Percentiles rank a stretch among this genome's conserved stretches.
Conservation (phyloP, 331 rosid genomes). For the Phaseolus coccineus region DNA sequence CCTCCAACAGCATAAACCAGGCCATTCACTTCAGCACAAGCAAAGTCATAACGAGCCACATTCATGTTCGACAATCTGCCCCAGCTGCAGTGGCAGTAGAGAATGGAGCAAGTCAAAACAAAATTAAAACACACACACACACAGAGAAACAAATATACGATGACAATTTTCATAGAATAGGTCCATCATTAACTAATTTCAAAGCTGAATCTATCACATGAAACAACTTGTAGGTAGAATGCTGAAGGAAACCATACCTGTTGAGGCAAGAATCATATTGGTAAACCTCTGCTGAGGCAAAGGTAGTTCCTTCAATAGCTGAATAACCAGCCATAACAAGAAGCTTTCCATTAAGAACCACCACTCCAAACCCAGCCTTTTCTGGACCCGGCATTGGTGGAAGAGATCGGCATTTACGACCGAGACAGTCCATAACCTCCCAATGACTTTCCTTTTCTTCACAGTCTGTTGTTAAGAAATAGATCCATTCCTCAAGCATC, state of each 20-base stretch:
- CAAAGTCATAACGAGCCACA: slow-evolving; percentile 85
- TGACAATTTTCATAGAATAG: neutral
- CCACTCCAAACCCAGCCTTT: slow-evolving; percentile 73
- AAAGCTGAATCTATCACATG: neutral
- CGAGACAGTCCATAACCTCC: slow-evolving; percentile 78
- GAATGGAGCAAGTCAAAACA: neutral
- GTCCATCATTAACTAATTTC: neutral
- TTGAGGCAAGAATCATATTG: slow-evolving; percentile 81
- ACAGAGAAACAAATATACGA: neutral
- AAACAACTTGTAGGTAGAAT: slow-evolving; percentile 15
- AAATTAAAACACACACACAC: neutral
- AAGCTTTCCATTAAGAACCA: slow-evolving; percentile 79
- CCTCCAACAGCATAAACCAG: slow-evolving; percentile 85
- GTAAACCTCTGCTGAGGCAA: slow-evolving; percentile 74
- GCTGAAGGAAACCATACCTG: slow-evolving; percentile 55
- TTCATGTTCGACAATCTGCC: slow-evolving; percentile 72
- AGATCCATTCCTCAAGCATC: slow-evolving; percentile 83
- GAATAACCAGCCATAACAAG: slow-evolving; percentile 78
- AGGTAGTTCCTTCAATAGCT: slow-evolving; percentile 46
- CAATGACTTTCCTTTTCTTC: slow-evolving; percentile 74
- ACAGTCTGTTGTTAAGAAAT: slow-evolving; percentile 63
- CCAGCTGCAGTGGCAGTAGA: slow-evolving; percentile 67
- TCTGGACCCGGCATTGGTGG: slow-evolving; percentile 84
- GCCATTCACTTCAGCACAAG: slow-evolving; percentile 81
- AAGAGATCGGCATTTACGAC: slow-evolving; percentile 58